Percentiles rank a stretch among this genome's conserved stretches.
Evolutionary conservation across 1,139 yeast genomes (phyloP).

Genomic region (Kurtzmaniella quercitrusa): DNA sequence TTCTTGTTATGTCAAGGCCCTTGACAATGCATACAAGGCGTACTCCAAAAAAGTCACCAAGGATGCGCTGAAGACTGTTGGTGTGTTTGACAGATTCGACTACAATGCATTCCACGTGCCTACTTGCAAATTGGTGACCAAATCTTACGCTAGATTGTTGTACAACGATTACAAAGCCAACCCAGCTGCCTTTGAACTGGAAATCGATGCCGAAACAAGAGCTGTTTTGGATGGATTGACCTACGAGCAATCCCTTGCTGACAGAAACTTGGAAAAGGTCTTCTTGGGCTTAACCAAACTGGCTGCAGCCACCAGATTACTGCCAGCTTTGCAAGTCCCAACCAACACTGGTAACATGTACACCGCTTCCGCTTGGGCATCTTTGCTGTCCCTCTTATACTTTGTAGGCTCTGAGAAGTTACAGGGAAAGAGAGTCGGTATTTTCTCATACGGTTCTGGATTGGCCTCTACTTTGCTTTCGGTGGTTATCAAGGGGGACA

Average conservation of each 20-base stretch:
- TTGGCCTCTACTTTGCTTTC: slow-evolving; percentile 89
- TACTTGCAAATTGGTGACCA: slow-evolving; percentile 90
- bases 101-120: slow-evolving; percentile 98
- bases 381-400: slow-evolving; percentile 76
- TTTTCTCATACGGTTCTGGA: slow-evolving; percentile 98
- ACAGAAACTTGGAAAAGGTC: slow-evolving; percentile 78
- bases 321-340: slow-evolving; percentile 80
- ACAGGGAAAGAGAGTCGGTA: slow-evolving; percentile 80
- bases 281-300: slow-evolving; percentile 80
- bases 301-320: slow-evolving; percentile 62
- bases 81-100: slow-evolving; percentile 71
- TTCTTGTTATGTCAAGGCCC: slow-evolving; percentile 89
- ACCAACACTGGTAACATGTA: slow-evolving; percentile 99
- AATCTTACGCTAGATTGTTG: slow-evolving; percentile 87
- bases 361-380: slow-evolving; percentile 90
- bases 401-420: slow-evolving; percentile 70
- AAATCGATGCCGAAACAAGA: slow-evolving; percentile 52
- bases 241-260: slow-evolving; percentile 77
- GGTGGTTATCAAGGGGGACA: slow-evolving; percentile 75
- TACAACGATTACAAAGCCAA: slow-evolving; percentile 81
- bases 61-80: slow-evolving; percentile 52
- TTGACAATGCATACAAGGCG: slow-evolving; percentile 79
- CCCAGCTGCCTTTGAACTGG: slow-evolving; percentile 54
- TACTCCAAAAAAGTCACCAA: slow-evolving; percentile 79
- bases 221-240: slow-evolving; percentile 51